phyloP scores from a whole-genome alignment of 2,329 filamentous ascomycete genomes.

The Claviceps pazoutovae region DNA sequence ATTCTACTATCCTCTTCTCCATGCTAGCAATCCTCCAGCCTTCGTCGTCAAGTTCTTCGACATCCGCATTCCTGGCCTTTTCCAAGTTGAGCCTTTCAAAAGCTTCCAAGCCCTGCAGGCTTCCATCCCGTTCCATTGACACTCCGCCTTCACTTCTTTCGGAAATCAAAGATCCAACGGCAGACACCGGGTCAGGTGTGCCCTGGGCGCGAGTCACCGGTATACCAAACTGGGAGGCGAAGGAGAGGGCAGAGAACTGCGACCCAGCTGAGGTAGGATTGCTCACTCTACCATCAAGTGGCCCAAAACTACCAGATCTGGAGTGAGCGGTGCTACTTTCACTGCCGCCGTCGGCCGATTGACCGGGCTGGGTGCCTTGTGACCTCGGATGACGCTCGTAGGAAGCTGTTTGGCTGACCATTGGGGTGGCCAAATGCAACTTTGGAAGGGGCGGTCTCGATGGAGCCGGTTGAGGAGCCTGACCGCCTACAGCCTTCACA shows the following conservation, averaged over 20 bases:
- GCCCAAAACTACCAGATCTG: conserved; percentile 70
- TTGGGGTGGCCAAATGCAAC: conserved; percentile 74
- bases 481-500: conserved; percentile 57
- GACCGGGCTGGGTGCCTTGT: conserved; percentile 40
- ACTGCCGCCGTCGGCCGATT: conserved; percentile 62
- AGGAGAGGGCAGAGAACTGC: conserved; percentile 70
- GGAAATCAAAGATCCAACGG: conserved; percentile 73
- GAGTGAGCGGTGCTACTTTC: conserved; percentile 70
- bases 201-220: conserved; percentile 49
- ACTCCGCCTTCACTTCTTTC: conserved; percentile 62
- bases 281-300: conserved; percentile 59
- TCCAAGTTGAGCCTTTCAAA: conserved; percentile 73
- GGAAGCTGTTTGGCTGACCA: conserved; percentile 62
- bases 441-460: conserved; percentile 52
- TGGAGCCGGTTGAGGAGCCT: conserved; percentile 19
- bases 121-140: conserved; percentile 71
- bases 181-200: conserved; percentile 74
- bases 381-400: conserved; percentile 47
- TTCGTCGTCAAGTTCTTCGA: conserved; percentile 88
- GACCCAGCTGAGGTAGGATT: conserved; percentile 80
- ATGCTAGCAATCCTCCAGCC: conserved; percentile 88
- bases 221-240: conserved; percentile 59
- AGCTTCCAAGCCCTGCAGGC: conserved; percentile 60
- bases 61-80: conserved; percentile 71
- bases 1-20: conserved; percentile 74